phyloP scores from a whole-genome alignment of 164 flowering plant genomes.

The Liriodendron chinense region DNA sequence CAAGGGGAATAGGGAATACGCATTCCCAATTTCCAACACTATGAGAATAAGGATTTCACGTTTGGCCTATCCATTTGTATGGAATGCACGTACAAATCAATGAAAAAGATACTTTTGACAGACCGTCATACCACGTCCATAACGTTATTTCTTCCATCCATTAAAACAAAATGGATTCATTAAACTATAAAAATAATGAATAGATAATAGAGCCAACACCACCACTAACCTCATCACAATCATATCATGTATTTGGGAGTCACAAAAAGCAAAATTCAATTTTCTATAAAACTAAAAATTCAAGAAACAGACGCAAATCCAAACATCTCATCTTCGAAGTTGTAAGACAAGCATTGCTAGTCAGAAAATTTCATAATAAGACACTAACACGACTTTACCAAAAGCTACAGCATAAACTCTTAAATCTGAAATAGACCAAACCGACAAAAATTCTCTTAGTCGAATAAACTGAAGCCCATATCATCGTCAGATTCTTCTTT shows the following conservation, averaged over 20 bases:
- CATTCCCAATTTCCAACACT: no score
- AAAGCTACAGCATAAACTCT: not conserved
- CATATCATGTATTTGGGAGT: not conserved
- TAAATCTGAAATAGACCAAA: not conserved
- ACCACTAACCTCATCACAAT: not conserved
- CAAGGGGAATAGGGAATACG: no score
- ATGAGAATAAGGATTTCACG: no score
- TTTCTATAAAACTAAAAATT: not conserved
- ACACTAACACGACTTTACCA: not conserved
- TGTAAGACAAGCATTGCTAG: not conserved
- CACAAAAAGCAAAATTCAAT: not conserved
- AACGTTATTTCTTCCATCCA: no score
- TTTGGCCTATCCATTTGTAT: no score
- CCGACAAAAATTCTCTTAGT: conserved; percentile 17
- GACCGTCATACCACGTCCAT: no score
- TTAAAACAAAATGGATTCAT: no score
- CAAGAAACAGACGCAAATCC: not conserved
- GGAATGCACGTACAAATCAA: no score
- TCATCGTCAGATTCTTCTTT: conserved; percentile 48
- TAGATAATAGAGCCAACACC: not conserved
- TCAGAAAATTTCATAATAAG: not conserved
- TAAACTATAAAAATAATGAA: no score
- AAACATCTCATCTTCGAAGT: not conserved
- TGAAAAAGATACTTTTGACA: no score
- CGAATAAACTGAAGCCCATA: conserved; percentile 45